Evolutionary conservation across 164 flowering plant species (phyloP), one percentile per base, ranked within the genome.

Genomic region (Annona cherimola): DNA sequence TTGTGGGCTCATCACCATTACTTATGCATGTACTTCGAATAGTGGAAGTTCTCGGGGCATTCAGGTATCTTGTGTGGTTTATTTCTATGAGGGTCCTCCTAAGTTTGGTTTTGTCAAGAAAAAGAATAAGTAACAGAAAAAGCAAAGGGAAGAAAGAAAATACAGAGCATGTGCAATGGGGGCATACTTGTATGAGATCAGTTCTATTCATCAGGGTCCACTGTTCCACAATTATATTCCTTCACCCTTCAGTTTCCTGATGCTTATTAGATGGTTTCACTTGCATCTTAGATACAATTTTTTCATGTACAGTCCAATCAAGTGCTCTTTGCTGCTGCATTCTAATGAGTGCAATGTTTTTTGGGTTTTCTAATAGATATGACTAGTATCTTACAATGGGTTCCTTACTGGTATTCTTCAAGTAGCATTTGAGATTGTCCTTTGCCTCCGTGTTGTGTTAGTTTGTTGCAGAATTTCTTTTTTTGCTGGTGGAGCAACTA

Each of bases 21-120:
- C 92, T 92, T 67, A 80, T 80, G 45, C 86, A 90, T 82, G 87
- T 91, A 57, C 74, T 96, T 80, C 86, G 85, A 82, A 88, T 92
- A 76, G 96, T 96, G 81, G 96, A 93, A 81, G 89, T 86, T 79
- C 97, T 96, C 72, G 99, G 99, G 68, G 88, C 99, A 41, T 90
- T 89, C 76, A 89, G 99, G 99, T 96, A 67, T 70, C 54, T 6
- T 61, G 41, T 64, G 40, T 12, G 40, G 65, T 64, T 42, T 11
- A 41, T 35, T 35, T 18, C 67, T 64, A 43, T 44, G 39, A 39
- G 57, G 14, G 57, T 50, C 57, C 57, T 3, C 1, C 18, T 50
- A 9, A 50, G 57, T 4, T 8, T 45, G 9, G 9, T 8, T 45
- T 45, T 45, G 5, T 4, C 35, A 26, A 26, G 35, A 26, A 26